A percentile compares a stretch with the other conserved stretches of the same genome.
Evolutionary conservation across 805 yeast genomes (phyloP).

Genomic region (Metschnikowia orientalis): DNA sequence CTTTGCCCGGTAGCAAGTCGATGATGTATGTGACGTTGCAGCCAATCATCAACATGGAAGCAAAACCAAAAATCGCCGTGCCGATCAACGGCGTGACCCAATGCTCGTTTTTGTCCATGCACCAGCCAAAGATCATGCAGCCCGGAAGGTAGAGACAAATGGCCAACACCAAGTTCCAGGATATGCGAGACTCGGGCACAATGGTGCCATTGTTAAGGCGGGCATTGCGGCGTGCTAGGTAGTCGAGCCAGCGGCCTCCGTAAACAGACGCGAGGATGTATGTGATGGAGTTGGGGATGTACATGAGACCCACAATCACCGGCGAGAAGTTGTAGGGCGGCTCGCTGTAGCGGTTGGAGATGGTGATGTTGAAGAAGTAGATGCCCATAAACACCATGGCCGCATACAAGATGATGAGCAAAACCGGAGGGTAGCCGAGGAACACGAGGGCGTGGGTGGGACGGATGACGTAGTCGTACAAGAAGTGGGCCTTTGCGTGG

Average conservation of each 20-base stretch:
- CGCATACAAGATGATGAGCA: constrained; percentile 59
- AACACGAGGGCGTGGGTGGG: constrained; percentile 63
- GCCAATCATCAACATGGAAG: constrained; percentile 80
- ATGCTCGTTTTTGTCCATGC: constrained; percentile 55
- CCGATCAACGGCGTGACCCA: constrained; percentile 84
- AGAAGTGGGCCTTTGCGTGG: constrained; percentile 9
- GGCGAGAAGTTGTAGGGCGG: constrained; percentile 68
- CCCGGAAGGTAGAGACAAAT: constrained; percentile 60
- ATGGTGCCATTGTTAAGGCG: constrained; percentile 57
- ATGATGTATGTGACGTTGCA: constrained; percentile 76
- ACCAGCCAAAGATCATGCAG: constrained; percentile 78
- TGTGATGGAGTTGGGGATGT: constrained; percentile 79
- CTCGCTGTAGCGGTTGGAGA: constrained; percentile 57
- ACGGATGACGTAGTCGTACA: constrained; percentile 46
- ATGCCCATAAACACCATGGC: constrained; percentile 67
- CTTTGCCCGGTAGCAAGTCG: constrained; percentile 80
- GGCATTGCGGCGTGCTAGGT: constrained; percentile 47
- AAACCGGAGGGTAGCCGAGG: constrained; percentile 69
- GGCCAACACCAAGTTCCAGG: constrained; percentile 68
- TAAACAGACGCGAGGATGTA: constrained; percentile 71
- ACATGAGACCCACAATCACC: constrained; percentile 65
- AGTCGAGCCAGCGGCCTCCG: constrained; percentile 80
- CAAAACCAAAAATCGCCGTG: constrained; percentile 75
- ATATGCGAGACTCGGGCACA: constrained; percentile 74
- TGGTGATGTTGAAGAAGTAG: constrained; percentile 71